Base-by-base conservation (phyloP, 2,329 filamentous ascomycete species). In the Trichoderma arundinaceum region DNA sequence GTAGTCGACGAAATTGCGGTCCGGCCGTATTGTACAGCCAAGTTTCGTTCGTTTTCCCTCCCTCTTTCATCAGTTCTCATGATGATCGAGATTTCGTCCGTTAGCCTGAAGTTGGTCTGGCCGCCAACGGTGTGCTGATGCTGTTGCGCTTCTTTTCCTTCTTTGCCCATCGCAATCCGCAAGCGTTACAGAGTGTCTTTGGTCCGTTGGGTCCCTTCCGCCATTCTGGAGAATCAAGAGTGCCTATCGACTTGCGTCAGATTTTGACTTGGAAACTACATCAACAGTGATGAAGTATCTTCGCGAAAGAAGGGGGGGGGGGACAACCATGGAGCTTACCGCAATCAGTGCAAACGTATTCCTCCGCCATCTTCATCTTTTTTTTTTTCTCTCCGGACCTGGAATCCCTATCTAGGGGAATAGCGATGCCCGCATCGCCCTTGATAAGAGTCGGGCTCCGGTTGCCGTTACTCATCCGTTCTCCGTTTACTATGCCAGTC, bases 341-440 rank as follows among this genome's bases (percentile, higher is more conserved):
- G 78, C 94, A 98, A 77, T 97, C 94, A 1, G 92, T 94, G 77
- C 94, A 98, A 43, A 97, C 92, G 75, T 97, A 97, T 81, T 97
- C 94, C 74, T 97, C 88, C 1, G 86, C 84, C 28, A 87, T 84
- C 76, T 97, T 97, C 53, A 92, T 81, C 76, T 96, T 96, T 82
- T 91, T 91, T 82, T 96, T 96, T 78, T 96, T 94, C 68, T 92
- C 90, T 0, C 86, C 88, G 12, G 84, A 84, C 56, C 90, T 82
- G 13, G 85, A 84, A 66, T 95, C 92, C 68, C 92, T 88, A 69
- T 96, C 92, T 39, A 91, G 79, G 0, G 92, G 88, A 59, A 96
- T 95, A 7, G 91, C 90, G 67, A 96, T 94, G 57, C 93, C 93
- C 8, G 88, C 92, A 75, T 97, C 92, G 60, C 92, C 94, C 70